Conservation (phyloP, 371 early-diverging fungal species). For the Dinochytrium kinnereticum region DNA sequence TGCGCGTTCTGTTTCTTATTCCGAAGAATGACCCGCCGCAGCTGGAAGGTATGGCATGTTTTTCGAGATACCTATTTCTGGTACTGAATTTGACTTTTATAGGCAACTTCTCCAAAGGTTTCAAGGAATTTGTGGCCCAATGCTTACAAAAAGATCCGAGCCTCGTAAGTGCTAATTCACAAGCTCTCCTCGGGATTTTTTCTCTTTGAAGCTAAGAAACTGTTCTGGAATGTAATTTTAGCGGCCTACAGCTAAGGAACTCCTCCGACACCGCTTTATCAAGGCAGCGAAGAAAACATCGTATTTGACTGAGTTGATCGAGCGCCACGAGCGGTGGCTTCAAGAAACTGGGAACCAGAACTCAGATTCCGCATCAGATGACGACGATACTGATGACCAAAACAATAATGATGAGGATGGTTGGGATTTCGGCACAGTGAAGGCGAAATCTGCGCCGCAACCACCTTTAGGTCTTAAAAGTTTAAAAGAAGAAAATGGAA, state of each 20-base stretch:
- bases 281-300: slow-evolving; percentile 49
- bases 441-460: slow-evolving; percentile 25
- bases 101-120: slow-evolving; percentile 74
- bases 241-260: slow-evolving; percentile 89
- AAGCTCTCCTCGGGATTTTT: too few relatives aligned
- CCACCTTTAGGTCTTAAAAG: slow-evolving; percentile 40
- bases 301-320: slow-evolving; percentile 78
- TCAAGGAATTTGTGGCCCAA: slow-evolving; percentile 87
- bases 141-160: slow-evolving; percentile 88
- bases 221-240: too few relatives aligned
- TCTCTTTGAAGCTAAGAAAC: too few relatives aligned
- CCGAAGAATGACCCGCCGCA: slow-evolving; percentile 92
- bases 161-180: too few relatives aligned
- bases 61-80: not conserved
- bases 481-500: too few relatives aligned
- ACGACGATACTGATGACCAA: slow-evolving; percentile 41
- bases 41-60: slow-evolving; percentile 52
- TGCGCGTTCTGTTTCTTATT: slow-evolving; percentile 92
- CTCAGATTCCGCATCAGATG: slow-evolving; percentile 61
- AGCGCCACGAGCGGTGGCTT: slow-evolving; percentile 80
- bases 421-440: slow-evolving; percentile 56
- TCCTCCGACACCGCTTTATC: slow-evolving; percentile 91
- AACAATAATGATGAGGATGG: slow-evolving; percentile 13
- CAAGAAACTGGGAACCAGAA: slow-evolving; percentile 56
- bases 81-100: not conserved